Percentiles rank a stretch among this genome's conserved stretches.
Evolutionary conservation across 2,329 filamentous ascomycete species (phyloP).

Genomic region (Lachnellula suecica): DNA sequence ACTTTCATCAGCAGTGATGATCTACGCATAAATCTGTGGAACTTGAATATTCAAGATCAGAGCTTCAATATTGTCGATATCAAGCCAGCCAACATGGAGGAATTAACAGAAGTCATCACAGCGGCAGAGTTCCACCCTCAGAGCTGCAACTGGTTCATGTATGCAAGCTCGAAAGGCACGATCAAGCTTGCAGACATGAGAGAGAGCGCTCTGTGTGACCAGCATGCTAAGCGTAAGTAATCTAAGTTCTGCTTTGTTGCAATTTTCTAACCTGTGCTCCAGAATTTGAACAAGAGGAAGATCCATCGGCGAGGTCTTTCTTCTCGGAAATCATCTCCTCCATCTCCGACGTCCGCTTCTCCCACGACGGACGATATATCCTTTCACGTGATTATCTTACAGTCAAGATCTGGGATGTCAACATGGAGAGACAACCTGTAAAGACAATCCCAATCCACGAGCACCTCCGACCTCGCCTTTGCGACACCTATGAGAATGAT

Average conservation of each 20-base stretch:
- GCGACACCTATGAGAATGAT: conserved; percentile 98
- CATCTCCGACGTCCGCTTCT: conserved; percentile 98
- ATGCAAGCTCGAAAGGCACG: conserved; percentile 96
- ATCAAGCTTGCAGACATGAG: conserved; percentile 99
- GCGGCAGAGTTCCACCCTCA: conserved; percentile 95
- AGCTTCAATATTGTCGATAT: conserved; percentile 99
- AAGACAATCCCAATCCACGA: conserved; percentile 99
- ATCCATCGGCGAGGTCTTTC: conserved; percentile 94
- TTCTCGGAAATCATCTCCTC: conserved; percentile 99
- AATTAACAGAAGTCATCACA: conserved; percentile 97
- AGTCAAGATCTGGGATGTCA: conserved; percentile 99
- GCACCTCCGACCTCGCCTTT: conserved; percentile 88
- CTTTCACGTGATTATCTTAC: conserved; percentile 97
- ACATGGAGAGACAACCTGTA: conserved; percentile 95
- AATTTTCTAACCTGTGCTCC: conserved; percentile 16
- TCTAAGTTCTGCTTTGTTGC: neutral
- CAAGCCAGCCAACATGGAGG: conserved; percentile 99
- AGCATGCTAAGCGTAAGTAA: conserved; percentile 81
- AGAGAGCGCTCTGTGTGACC: conserved; percentile 91
- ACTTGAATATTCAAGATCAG: conserved; percentile 97
- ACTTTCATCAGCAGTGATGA: conserved; percentile 99
- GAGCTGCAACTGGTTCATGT: conserved; percentile 99
- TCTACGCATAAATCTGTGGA: conserved; percentile 97
- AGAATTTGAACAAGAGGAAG: conserved; percentile 99
- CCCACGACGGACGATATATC: conserved; percentile 93